These are phyloP conservation scores for Neckera pumila DNA, from an alignment of 225 moss, liverwort and hornwort genomes.

Conservation along the genomic window DNA sequence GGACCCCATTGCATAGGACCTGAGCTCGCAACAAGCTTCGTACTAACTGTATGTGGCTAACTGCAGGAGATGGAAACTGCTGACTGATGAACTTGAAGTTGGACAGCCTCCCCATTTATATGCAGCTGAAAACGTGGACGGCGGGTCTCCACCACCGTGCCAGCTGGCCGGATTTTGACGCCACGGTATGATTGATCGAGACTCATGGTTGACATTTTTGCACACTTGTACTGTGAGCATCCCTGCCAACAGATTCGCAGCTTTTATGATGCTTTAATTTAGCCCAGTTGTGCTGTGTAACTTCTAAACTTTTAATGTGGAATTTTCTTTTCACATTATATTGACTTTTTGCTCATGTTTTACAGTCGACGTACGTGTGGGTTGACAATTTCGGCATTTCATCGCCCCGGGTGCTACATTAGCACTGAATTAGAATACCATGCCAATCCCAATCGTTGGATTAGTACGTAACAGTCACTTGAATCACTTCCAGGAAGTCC, in stretches of 20 bases:
- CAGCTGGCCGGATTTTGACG: background rate
- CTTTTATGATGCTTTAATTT: background rate
- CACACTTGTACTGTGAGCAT: background rate
- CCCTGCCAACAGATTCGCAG: background rate
- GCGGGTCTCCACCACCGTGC: background rate
- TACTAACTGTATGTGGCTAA: background rate
- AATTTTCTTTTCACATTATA: background rate
- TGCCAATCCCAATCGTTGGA: no score
- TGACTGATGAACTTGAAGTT: background rate
- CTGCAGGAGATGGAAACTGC: no score
- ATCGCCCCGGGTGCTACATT: no score
- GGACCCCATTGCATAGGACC: background rate
- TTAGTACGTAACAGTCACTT: background rate
- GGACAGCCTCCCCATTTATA: background rate
- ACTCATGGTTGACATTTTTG: background rate
- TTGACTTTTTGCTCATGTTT: background rate
- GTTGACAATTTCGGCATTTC: background rate
- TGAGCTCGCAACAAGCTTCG: background rate
- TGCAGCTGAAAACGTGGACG: background rate
- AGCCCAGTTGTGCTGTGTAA: no score
- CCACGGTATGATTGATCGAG: background rate
- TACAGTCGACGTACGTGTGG: background rate
- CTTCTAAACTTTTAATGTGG: background rate
- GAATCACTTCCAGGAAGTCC: background rate
- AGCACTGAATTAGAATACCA: background rate